phyloP scores from a whole-genome alignment of 2,329 filamentous ascomycete species.

The Trichoderma atroviride region DNA sequence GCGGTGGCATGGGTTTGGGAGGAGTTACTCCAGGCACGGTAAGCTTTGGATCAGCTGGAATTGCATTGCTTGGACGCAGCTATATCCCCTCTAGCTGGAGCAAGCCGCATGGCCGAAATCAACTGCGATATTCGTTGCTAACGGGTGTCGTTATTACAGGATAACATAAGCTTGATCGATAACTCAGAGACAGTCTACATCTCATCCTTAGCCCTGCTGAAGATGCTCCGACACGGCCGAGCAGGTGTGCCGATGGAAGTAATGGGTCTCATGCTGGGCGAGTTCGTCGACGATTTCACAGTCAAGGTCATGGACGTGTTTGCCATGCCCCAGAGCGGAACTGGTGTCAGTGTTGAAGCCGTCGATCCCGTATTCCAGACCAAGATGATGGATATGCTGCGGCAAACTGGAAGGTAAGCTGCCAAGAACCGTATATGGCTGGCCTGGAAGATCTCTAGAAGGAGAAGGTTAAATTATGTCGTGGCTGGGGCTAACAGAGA shows the following conservation, averaged over 20 bases:
- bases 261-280: slow-evolving; percentile 98
- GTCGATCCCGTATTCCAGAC: slow-evolving; percentile 99
- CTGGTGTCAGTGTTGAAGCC: slow-evolving; percentile 95
- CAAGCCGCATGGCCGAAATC: not conserved
- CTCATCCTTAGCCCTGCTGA: slow-evolving; percentile 92
- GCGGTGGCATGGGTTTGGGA: slow-evolving; percentile 69
- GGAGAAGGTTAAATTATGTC: not conserved
- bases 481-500: not conserved
- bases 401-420: slow-evolving; percentile 87
- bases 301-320: slow-evolving; percentile 98
- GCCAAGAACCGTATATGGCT: not conserved
- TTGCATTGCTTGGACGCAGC: not conserved
- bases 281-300: slow-evolving; percentile 99
- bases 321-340: slow-evolving; percentile 98
- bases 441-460: not conserved
- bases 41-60: slow-evolving; percentile 33
- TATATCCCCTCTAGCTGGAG: not conserved
- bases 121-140: slow-evolving; percentile 19
- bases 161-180: slow-evolving; percentile 89
- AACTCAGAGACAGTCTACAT: slow-evolving; percentile 99
- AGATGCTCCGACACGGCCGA: slow-evolving; percentile 97
- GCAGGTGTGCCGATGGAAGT: slow-evolving; percentile 99
- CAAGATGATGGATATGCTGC: slow-evolving; percentile 99
- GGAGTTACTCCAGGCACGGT: slow-evolving; percentile 47
- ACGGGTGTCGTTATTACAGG: slow-evolving; percentile 53